phyloP scores from a whole-genome alignment of 164 flowering plant genomes.

The Liquidambar formosana region DNA sequence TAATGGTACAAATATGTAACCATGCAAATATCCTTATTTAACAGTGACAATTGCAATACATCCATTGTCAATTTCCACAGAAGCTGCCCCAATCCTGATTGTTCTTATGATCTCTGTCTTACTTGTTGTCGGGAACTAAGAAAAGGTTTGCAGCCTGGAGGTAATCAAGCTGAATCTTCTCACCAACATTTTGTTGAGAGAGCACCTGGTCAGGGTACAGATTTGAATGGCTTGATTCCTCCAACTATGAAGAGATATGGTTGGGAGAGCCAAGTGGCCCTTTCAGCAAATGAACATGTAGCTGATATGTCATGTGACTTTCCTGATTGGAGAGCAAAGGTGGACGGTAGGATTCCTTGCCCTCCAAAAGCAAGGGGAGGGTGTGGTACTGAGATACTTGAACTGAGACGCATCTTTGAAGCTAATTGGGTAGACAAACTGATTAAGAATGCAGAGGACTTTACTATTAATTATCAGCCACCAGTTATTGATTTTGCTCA shows the following conservation, averaged over 20 bases:
- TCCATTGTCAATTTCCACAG: slow-evolving; percentile 73
- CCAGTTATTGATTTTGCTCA: slow-evolving; percentile 31
- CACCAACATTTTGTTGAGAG: slow-evolving; percentile 21
- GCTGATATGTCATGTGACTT: slow-evolving; percentile 12
- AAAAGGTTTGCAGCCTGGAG: slow-evolving; percentile 41
- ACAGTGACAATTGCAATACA: slow-evolving; percentile 77
- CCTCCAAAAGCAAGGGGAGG: slow-evolving; percentile 73
- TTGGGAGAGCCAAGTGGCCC: slow-evolving; percentile 27
- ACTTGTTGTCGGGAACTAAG: slow-evolving; percentile 70
- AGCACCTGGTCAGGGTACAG: slow-evolving; percentile 19
- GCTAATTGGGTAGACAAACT: slow-evolving; percentile 47
- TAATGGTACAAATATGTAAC: slow-evolving; percentile 5
- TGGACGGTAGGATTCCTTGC: slow-evolving; percentile 61
- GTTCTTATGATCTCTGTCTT: slow-evolving; percentile 81
- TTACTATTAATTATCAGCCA: slow-evolving; percentile 28
- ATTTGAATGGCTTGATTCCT: slow-evolving; percentile 7
- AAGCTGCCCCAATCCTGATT: slow-evolving; percentile 66
- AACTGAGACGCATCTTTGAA: slow-evolving; percentile 49
- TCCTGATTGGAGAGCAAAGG: slow-evolving; percentile 50
- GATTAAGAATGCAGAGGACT: slow-evolving; percentile 49
- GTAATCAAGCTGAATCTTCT: slow-evolving; percentile 34
- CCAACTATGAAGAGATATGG: slow-evolving; percentile 11
- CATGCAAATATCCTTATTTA: slow-evolving; percentile 9
- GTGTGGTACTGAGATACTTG: slow-evolving; percentile 57
- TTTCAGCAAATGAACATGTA: slow-evolving; percentile 4